Conservation (phyloP, 73 alveolate species). For the Loxodes magnus region DNA sequence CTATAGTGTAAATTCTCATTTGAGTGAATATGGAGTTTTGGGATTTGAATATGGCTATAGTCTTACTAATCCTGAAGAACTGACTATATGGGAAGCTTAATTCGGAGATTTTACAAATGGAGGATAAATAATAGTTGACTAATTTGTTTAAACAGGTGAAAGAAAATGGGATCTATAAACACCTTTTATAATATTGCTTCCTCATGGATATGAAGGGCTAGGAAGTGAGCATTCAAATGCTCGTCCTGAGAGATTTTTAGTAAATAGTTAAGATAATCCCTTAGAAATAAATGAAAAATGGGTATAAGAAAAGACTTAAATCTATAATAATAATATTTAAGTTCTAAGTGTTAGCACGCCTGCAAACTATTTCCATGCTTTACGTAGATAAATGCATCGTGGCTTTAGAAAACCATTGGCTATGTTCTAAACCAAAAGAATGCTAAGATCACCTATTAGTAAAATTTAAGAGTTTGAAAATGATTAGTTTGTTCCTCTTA, state of each 20-base stretch:
- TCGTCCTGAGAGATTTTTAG: slow-evolving; percentile 68
- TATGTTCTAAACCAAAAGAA: slow-evolving; percentile 74
- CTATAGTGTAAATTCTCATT: slow-evolving; percentile 32
- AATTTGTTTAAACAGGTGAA: slow-evolving; percentile 60
- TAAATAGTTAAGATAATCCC: slow-evolving; percentile 63
- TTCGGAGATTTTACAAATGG: slow-evolving; percentile 83
- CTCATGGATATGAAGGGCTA: slow-evolving; percentile 83
- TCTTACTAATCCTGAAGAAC: slow-evolving; percentile 60
- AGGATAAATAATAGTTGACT: slow-evolving; percentile 66
- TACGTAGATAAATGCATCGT: slow-evolving; percentile 72
- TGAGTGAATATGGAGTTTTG: slow-evolving; percentile 44
- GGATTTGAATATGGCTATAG: slow-evolving; percentile 86
- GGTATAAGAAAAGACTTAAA: slow-evolving; percentile 15
- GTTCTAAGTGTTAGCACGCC: slow-evolving; percentile 62
- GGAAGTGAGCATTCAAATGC: slow-evolving; percentile 88
- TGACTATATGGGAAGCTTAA: slow-evolving; percentile 78
- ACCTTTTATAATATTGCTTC: slow-evolving; percentile 57
- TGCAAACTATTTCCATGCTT: slow-evolving; percentile 73
- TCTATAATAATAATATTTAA: slow-evolving; percentile 28
- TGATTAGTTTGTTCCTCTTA: slow-evolving; percentile 23
- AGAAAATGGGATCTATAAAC: slow-evolving; percentile 68
- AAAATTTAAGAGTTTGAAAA: slow-evolving; percentile 25
- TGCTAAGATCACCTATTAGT: slow-evolving; percentile 50
- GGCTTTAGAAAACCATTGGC: slow-evolving; percentile 79
- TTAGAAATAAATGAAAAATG: slow-evolving; percentile 29